Evolutionary conservation across 2,329 filamentous ascomycete species (phyloP), one percentile per base, ranked within the genome.

Genomic region (Chalara sp.): DNA sequence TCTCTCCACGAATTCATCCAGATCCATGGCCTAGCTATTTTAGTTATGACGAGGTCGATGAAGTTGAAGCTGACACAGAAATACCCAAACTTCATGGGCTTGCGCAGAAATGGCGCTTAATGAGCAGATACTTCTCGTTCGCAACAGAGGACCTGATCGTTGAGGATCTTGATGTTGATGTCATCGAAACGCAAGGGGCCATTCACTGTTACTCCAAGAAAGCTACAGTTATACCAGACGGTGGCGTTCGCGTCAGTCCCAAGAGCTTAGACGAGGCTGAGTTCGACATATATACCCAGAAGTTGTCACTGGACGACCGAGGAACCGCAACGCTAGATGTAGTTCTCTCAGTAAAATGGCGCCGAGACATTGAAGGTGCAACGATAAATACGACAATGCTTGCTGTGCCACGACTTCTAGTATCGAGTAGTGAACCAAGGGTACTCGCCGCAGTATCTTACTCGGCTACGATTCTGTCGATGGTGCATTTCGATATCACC

Each of bases 21-120:
- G 84, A 86, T 46, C 75, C 81, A 2, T 99, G 93, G 92, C 91
- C 93, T 1, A 90, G 85, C 65, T 83, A 95, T 60, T 99, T 97
- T 67, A 76, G 83, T 48, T 72, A 63, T 47, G 53, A 65, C 58
- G 67, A 70, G 31, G 65, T 58, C 30, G 67, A 70, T 8, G 60
- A 66, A 8, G 32, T 12, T 4, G 47, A 53, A 6, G 48, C 55
- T 6, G 61, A 58, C 7, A 67, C 74, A 28, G 67, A 68, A 50
- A 51, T 32, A 49, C 55, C 43, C 11, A 63, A 68, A 31, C 70
- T 75, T 0, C 70, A 73, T 51, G 92, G 92, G 0, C 73, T 97
- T 11, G 75, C 80, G 5, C 92, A 97, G 63, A 81, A 79, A 61
- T 97, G 92, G 89, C 82, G 80, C 48, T 75, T 97, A 30, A 77